A percentile compares a stretch with the other conserved stretches of the same genome.
These are phyloP conservation scores for Astragalus membranaceus DNA, from an alignment of 306 rosid genomes.

Conservation along the genomic window DNA sequence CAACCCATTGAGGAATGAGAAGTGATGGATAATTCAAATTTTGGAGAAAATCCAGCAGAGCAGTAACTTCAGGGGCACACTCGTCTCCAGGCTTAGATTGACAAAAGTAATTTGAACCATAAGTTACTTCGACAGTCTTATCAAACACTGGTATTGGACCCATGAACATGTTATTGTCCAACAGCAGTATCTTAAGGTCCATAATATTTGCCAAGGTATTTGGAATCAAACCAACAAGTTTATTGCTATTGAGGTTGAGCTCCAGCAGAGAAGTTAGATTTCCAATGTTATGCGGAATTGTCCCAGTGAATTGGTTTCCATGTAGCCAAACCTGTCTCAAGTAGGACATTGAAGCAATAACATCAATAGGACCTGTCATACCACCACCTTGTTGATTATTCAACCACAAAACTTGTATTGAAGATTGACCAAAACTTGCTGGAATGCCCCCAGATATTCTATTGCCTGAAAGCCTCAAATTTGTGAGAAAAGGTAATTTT, in stretches of 20 bases:
- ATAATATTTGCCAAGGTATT: slow-evolving; percentile 38
- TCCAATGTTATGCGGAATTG: slow-evolving; percentile 56
- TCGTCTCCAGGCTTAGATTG: slow-evolving; percentile 45
- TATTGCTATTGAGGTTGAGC: slow-evolving; percentile 61
- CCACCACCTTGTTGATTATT: slow-evolving; percentile 57
- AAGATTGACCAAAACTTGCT: slow-evolving; percentile 40
- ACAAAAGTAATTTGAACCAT: slow-evolving; percentile 54
- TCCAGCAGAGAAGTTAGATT: slow-evolving; percentile 49
- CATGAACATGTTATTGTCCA: slow-evolving; percentile 55
- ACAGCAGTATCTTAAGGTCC: slow-evolving; percentile 46
- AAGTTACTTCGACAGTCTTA: slow-evolving; percentile 41
- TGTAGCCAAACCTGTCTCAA: slow-evolving; percentile 67
- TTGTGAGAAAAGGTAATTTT: slow-evolving; percentile 40
- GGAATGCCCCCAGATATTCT: slow-evolving; percentile 51
- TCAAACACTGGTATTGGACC: slow-evolving; percentile 66
- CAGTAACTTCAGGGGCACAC: slow-evolving; percentile 53
- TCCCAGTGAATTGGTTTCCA: slow-evolving; percentile 62
- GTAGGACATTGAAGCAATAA: slow-evolving; percentile 49
- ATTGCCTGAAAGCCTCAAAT: slow-evolving; percentile 52
- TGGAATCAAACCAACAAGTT: slow-evolving; percentile 62
- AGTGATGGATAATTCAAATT: slow-evolving; percentile 44
- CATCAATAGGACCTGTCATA: slow-evolving; percentile 56
- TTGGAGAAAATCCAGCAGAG: slow-evolving; percentile 53
- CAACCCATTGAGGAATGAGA: slow-evolving; percentile 60
- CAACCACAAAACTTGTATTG: slow-evolving; percentile 63